phyloP scores from a whole-genome alignment of 495 filamentous ascomycete species.

The Trichoderma orchidacearum region DNA sequence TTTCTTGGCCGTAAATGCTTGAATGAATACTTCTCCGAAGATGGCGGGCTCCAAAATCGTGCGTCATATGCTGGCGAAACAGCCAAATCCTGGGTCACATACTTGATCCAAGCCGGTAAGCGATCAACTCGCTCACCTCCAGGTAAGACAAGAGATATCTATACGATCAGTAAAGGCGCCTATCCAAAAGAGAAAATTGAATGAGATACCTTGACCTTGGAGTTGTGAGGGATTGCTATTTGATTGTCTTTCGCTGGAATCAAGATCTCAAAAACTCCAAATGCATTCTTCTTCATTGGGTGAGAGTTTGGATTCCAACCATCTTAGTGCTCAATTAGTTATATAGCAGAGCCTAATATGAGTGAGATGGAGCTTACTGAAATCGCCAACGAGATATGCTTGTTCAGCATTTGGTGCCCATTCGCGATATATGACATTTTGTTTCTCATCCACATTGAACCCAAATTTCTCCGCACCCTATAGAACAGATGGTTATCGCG shows the following conservation, averaged over 20 bases:
- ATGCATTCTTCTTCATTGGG: conserved; percentile 72
- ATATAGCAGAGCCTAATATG: not conserved
- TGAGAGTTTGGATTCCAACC: conserved; percentile 74
- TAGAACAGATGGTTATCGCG: not conserved
- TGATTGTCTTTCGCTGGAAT: conserved; percentile 62
- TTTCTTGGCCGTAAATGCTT: conserved; percentile 72
- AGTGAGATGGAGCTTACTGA: conserved; percentile 44
- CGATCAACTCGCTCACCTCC: conserved; percentile 71
- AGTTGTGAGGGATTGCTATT: conserved; percentile 77
- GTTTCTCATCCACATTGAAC: conserved; percentile 61
- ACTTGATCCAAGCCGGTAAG: conserved; percentile 91
- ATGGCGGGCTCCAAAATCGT: conserved; percentile 90
- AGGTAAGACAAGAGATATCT: conserved; percentile 79
- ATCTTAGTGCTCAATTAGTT: conserved; percentile 35
- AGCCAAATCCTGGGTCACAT: conserved; percentile 81
- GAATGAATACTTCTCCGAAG: conserved; percentile 61
- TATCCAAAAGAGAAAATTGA: not conserved
- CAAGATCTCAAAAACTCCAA: conserved; percentile 77
- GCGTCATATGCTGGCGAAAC: conserved; percentile 89
- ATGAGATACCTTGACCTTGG: conserved; percentile 72
- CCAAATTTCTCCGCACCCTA: conserved; percentile 81
- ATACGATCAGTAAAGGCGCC: conserved; percentile 4
- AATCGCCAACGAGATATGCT: conserved; percentile 88
- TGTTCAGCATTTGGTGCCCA: conserved; percentile 84
- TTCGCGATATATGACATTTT: conserved; percentile 83